These are phyloP conservation scores for Porpolomopsis calyptriformis DNA, from an alignment of 768 basidiomycete species.

Conservation along the genomic window DNA sequence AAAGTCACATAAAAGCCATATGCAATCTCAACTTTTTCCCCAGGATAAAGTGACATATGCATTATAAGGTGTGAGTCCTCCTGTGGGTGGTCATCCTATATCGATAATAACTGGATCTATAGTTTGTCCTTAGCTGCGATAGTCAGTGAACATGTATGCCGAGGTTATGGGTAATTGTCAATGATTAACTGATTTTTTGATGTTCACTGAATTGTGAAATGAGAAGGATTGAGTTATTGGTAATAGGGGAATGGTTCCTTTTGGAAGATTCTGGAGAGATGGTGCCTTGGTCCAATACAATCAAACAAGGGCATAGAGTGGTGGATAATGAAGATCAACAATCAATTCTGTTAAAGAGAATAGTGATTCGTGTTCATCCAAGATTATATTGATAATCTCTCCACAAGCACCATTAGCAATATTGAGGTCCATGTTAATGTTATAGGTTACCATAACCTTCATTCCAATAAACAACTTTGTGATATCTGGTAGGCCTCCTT, in stretches of 20 bases:
- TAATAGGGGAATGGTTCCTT: constrained; percentile 18
- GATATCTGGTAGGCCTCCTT: constrained; percentile 4
- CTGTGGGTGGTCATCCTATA: constrained; percentile 19
- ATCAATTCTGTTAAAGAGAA: constrained; percentile 3
- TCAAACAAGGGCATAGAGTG: constrained; percentile 22
- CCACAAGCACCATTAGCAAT: constrained; percentile 32
- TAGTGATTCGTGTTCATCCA: constrained; percentile 22
- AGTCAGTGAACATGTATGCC: constrained; percentile 32
- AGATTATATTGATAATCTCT: constrained; percentile 19
- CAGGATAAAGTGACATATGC: constrained; percentile 26
- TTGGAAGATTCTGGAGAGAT: constrained; percentile 17
- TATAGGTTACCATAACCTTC: constrained; percentile 28
- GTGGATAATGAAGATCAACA: constrained; percentile 20
- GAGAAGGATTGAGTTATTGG: constrained; percentile 10
- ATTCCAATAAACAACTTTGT: constrained; percentile 23
- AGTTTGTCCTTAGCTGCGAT: constrained; percentile 31
- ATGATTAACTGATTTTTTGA: constrained; percentile 12
- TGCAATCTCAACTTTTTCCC: constrained; percentile 17
- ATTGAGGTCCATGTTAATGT: constrained; percentile 27
- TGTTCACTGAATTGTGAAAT: background rate
- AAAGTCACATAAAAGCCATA: constrained; percentile 24
- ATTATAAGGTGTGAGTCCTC: constrained; percentile 20
- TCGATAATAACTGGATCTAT: constrained; percentile 26
- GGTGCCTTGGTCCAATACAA: constrained; percentile 12
- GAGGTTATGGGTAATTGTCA: constrained; percentile 23